A percentile compares a stretch with the other conserved stretches of the same genome.
Evolutionary conservation across 2,329 filamentous ascomycete genomes (phyloP).

Genomic region (Lasiodiplodia theobromae): DNA sequence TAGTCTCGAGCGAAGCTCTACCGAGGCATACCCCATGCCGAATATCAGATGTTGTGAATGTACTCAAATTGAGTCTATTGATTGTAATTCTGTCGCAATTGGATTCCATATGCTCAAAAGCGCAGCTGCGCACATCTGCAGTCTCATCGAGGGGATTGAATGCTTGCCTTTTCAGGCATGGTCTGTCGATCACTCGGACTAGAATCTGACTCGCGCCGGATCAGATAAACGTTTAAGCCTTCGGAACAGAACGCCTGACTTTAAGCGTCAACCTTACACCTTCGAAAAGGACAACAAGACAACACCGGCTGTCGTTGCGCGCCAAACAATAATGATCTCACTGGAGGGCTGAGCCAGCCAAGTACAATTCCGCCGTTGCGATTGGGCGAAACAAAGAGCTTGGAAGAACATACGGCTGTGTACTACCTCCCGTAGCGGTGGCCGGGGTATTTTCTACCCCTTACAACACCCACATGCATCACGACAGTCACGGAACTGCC

Average conservation of each 20-base stretch:
- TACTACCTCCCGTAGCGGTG: neutral
- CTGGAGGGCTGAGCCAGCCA: neutral
- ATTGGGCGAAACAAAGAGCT: neutral
- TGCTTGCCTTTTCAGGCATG: neutral
- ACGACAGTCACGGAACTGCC: neutral
- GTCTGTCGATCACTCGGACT: neutral
- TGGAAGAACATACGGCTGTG: neutral
- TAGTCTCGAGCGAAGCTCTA: too few species aligned
- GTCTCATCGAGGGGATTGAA: neutral
- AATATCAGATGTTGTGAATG: too few species aligned
- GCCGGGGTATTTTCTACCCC: neutral
- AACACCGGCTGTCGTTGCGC: neutral
- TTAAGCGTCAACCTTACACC: neutral
- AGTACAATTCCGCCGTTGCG: neutral
- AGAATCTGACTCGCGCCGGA: slow-evolving; percentile 20
- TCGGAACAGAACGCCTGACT: neutral
- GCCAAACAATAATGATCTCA: neutral
- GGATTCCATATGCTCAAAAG: too few species aligned
- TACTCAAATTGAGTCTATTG: too few species aligned
- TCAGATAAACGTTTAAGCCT: slow-evolving; percentile 12
- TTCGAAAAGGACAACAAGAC: neutral
- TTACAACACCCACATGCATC: neutral
- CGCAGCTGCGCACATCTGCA: neutral
- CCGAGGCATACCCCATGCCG: too few species aligned
- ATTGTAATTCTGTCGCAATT: too few species aligned